A percentile compares a stretch with the other conserved stretches of the same genome.
Evolutionary conservation across 2,329 filamentous ascomycete species (phyloP).

Genomic region (Alternaria postmessia): DNA sequence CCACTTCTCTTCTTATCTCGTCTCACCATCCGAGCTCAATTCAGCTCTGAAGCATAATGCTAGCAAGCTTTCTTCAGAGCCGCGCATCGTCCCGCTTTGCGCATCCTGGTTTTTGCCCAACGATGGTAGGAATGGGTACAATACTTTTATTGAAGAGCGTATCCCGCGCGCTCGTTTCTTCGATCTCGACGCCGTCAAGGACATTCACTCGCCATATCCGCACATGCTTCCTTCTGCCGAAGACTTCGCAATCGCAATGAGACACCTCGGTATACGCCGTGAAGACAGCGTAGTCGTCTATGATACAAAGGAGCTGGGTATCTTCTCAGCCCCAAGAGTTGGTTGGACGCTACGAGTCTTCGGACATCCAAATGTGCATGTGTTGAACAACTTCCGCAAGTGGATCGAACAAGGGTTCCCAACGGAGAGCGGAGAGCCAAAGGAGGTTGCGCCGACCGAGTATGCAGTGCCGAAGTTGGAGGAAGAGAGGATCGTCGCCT

Average conservation of each 20-base stretch:
- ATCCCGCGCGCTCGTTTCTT: constrained; percentile 95
- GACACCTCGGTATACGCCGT: constrained; percentile 81
- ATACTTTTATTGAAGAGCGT: constrained; percentile 81
- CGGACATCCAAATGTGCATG: constrained; percentile 85
- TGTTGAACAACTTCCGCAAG: constrained; percentile 94
- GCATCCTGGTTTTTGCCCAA: constrained; percentile 97
- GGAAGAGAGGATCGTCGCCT: constrained; percentile 73
- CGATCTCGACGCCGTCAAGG: constrained; percentile 90
- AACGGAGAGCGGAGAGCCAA: constrained; percentile 77
- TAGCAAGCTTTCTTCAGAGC: constrained; percentile 79
- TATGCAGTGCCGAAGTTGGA: constrained; percentile 59
- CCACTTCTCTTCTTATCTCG: constrained; percentile 79
- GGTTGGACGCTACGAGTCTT: constrained; percentile 93
- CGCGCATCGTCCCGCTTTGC: constrained; percentile 86
- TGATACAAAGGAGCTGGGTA: constrained; percentile 87
- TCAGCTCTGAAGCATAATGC: constrained; percentile 84
- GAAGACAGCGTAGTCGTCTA: constrained; percentile 95
- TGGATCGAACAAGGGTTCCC: constrained; percentile 88
- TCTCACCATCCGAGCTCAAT: constrained; percentile 82
- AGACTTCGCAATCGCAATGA: constrained; percentile 87
- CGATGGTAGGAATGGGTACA: constrained; percentile 80
- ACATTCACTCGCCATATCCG: constrained; percentile 86
- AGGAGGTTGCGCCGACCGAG: constrained; percentile 53
- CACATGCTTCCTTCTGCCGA: constrained; percentile 92
- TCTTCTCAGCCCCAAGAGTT: constrained; percentile 92